These are phyloP conservation scores for Tetradesmus obliquus DNA, from an alignment of 139 green algal genomes.

Conservation along the genomic window DNA sequence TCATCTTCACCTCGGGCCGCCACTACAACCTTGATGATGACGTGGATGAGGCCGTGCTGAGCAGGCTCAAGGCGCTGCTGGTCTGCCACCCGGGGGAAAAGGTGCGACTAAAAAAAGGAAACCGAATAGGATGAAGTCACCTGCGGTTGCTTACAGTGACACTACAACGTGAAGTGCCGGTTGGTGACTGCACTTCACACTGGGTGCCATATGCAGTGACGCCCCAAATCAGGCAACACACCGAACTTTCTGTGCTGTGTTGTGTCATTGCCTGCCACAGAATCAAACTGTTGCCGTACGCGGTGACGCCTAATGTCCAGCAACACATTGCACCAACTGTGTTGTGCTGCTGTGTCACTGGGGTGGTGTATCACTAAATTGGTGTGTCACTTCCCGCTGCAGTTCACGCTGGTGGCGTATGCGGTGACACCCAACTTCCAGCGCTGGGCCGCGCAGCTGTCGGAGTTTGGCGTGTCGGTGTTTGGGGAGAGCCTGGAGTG, in stretches of 20 bases:
- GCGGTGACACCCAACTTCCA: conserved; percentile 38
- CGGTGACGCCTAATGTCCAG: too few species aligned
- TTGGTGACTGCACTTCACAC: too few species aligned
- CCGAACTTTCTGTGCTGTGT: too few species aligned
- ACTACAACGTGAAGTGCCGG: too few species aligned
- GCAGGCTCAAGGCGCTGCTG: conserved; percentile 7
- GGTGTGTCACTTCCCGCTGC: background rate
- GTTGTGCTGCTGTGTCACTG: background rate
- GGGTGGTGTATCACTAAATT: background rate
- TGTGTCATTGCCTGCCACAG: too few species aligned
- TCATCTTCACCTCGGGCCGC: conserved; percentile 10
- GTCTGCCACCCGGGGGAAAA: background rate
- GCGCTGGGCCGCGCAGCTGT: conserved; percentile 8
- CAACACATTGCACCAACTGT: background rate
- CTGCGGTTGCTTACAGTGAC: too few species aligned
- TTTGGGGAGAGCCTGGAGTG: conserved; percentile 36
- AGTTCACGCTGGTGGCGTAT: conserved; percentile 28
- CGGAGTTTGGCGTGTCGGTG: conserved; percentile 30
- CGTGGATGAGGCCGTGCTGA: conserved; percentile 19
- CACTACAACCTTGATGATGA: conserved; percentile 36
- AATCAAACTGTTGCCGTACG: too few species aligned
- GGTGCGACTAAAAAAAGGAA: background rate
- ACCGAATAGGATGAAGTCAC: too few species aligned
- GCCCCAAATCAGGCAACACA: too few species aligned
- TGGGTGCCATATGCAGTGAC: too few species aligned